Evolutionary conservation across 352 stramenopile species (phyloP), one percentile per base, ranked within the genome.

Genomic region (Phytopythium helicoides): DNA sequence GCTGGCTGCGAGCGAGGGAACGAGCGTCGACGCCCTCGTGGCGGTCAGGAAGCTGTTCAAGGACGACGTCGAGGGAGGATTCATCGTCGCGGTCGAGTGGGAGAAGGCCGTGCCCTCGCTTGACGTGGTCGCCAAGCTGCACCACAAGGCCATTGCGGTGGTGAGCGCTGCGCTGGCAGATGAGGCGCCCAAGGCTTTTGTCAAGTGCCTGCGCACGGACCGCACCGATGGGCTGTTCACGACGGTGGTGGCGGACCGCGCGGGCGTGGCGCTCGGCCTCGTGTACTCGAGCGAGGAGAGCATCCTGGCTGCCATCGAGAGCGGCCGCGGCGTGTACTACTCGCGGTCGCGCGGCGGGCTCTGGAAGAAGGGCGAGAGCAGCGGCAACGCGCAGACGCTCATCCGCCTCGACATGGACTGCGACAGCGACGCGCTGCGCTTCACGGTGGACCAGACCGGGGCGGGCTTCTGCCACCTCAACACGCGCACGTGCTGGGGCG

Each of bases 301-400:
- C 37, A 87, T 99, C 38, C 47, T 97, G 36, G 76, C 84, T 10
- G 85, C 94, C 3, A 71, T 99, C 18, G 69, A 84, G 51, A 94
- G 72, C 50, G 86, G 88, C 15, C 75, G 89, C 42, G 96, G 90
- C 28, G 92, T 98, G 6, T 99, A 98, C 76, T 98, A 95, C 68
- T 98, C 92, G 31, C 85, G 95, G 5, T 98, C 90, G 52, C 86
- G 94, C 40, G 69, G 82, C 26, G 76, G 76, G 2, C 72, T 98
- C 1, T 98, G 94, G 94, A 91, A 92, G 56, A 98, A 98, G 68
- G 96, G 94, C n/a, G 92, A 98, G 65, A 98, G 86, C 40, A 97
- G 89, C 28, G 96, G 94, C 57, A 93, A 97, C 60, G 84, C 85
- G 39, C 96, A 99, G 77, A 87, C 87, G 53, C 81, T 99, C 7